Evolutionary conservation across 2,329 filamentous ascomycete genomes (phyloP), one percentile per base, ranked within the genome.

Genomic region (Exophiala spinifera): DNA sequence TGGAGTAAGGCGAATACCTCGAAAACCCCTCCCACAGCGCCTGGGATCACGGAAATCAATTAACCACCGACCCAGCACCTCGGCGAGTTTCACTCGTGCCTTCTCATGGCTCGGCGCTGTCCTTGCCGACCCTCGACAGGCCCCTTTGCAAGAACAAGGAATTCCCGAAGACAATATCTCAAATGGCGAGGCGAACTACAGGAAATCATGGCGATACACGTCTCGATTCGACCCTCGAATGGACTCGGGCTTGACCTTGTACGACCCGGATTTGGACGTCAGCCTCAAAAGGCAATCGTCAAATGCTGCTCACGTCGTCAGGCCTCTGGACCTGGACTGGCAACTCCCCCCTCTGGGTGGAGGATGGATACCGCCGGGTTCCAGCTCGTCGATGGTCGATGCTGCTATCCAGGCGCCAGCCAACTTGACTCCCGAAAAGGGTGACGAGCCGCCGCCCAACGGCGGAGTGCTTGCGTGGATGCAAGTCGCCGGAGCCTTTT

Each of bases 401-500:
- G n/a, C n/a, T n/a, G 47, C 47, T 10, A 49, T 49, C 15, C 34
- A 49, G 20, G 47, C 47, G 8, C 21, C 33, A 17, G 47, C 47
- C 1, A 49, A 49, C 31, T 14, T 23, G 2, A 11, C 21, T 7
- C 47, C 46, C 1, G 14, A 15, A 15, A 33, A 33, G 19, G 36
- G 45, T 8, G n/a, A n/a, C n/a, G n/a, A 25, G 11, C 42, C 42
- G 23, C 20, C 42, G n/a, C 59, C 59, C 2, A 62, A 69, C 55
- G 65, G 66, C 10, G 66, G 66, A 4, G n/a, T 60, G 8, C 15
- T 31, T 17, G 67, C 67, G 1, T 69, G 67, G 66, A 44, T 66
- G 3, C 67, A 69, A 42, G 63, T 65, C 3, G 20, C 61, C 1
- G 64, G 58, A 4, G 55, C 57, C 4, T 66, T 65, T 46, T 56